Evolutionary conservation across 2,329 filamentous ascomycete genomes (phyloP).

Genomic region (Trichophyton verrucosum): DNA sequence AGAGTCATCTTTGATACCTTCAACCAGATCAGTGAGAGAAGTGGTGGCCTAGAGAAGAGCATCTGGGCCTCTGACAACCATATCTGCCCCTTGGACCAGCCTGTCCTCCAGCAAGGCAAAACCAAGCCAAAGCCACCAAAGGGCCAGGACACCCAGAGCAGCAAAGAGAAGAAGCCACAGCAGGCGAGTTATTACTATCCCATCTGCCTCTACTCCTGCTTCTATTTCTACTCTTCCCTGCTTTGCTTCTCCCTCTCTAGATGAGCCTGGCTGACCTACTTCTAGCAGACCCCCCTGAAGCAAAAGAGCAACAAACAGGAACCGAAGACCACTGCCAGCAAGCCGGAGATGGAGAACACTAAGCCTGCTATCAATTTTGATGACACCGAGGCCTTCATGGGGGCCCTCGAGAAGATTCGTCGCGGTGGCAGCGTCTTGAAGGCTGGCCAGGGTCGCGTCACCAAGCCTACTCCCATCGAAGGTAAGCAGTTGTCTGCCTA

Average conservation of each 20-base stretch:
- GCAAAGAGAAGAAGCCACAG: not conserved
- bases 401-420: not conserved
- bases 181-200: not conserved
- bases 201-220: not conserved
- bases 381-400: conserved; percentile 3
- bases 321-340: not conserved
- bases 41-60: conserved; percentile 10
- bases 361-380: not conserved
- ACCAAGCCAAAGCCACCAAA: not conserved
- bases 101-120: not conserved
- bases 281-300: not conserved
- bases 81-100: not conserved
- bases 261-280: not conserved
- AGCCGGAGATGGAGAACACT: not conserved
- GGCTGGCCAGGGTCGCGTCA: not conserved
- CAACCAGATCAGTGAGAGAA: conserved; percentile 8
- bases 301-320: not conserved
- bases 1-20: conserved; percentile 9
- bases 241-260: too few species aligned
- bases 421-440: not conserved
- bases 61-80: conserved; percentile 9
- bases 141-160: not conserved
- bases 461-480: not conserved
- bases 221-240: too few species aligned
- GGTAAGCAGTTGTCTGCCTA: not conserved